phyloP scores from a whole-genome alignment of 768 basidiomycete species.

The Tephrocybe sp. region DNA sequence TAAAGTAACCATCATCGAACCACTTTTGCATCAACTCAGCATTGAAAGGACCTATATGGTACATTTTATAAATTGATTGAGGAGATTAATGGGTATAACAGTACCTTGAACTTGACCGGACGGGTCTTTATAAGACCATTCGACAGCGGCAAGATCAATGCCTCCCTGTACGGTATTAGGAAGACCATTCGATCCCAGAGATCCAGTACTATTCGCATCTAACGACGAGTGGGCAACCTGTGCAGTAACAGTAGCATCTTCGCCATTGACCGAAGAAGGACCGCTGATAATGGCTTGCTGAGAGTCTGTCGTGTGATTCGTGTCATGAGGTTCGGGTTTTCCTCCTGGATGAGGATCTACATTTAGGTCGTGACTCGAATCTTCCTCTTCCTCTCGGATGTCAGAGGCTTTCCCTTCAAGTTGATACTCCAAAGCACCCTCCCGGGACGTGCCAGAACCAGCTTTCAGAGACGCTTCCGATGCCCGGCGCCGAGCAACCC shows the following conservation, averaged over 20 bases:
- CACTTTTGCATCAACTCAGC: conserved; percentile 93
- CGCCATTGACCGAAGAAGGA: neutral
- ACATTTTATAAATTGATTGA: conserved; percentile 7
- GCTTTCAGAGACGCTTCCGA: conserved; percentile 55
- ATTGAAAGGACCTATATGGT: conserved; percentile 75
- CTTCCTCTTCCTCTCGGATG: conserved; percentile 65
- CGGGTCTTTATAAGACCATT: conserved; percentile 94
- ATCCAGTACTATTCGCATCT: conserved; percentile 15
- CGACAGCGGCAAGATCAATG: conserved; percentile 57
- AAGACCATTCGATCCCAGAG: conserved; percentile 12
- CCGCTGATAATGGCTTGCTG: neutral
- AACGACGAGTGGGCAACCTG: conserved; percentile 17
- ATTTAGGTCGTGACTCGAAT: conserved; percentile 21
- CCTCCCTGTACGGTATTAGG: conserved; percentile 34
- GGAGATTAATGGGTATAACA: conserved; percentile 11
- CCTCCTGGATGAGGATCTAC: conserved; percentile 4
- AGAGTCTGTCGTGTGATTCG: neutral
- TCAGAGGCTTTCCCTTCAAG: conserved; percentile 42
- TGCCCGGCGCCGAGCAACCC: conserved; percentile 62
- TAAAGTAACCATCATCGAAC: conserved; percentile 90
- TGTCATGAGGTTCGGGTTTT: conserved; percentile 1
- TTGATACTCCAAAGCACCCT: conserved; percentile 36
- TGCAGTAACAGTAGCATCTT: conserved; percentile 7
- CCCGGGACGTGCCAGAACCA: conserved; percentile 35
- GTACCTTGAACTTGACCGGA: conserved; percentile 90